Conservation (phyloP, 2,329 filamentous ascomycete species). For the Microthyrium microscopicum region DNA sequence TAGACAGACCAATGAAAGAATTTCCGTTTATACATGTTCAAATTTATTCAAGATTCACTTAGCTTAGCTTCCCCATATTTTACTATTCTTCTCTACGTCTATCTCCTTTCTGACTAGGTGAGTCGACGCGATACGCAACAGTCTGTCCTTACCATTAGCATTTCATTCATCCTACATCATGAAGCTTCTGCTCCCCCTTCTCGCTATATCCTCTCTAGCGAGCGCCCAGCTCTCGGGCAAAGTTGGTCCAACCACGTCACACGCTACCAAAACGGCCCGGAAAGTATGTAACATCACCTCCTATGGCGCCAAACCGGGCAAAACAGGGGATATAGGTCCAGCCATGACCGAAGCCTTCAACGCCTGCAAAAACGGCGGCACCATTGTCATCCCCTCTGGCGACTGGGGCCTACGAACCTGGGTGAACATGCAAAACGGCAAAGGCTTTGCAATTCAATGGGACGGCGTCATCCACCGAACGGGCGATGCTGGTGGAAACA, state of each 20-base stretch:
- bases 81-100: too few species aligned
- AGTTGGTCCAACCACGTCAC: conserved; percentile 17
- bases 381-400: conserved; percentile 32
- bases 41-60: too few species aligned
- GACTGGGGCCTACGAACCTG: conserved; percentile 34
- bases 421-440: conserved; percentile 31
- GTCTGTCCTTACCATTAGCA: too few species aligned
- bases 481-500: conserved; percentile 33
- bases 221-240: conserved; percentile 18
- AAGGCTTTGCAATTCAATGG: conserved; percentile 33
- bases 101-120: too few species aligned
- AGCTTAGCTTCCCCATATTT: too few species aligned
- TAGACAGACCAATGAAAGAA: too few species aligned
- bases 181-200: conserved; percentile 2
- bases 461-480: conserved; percentile 37
- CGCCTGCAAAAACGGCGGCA: conserved; percentile 34
- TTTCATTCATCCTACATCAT: conserved; percentile 2
- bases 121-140: too few species aligned
- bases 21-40: too few species aligned
- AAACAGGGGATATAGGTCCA: conserved; percentile 33
- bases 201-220: background rate
- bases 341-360: conserved; percentile 31
- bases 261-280: conserved; percentile 25
- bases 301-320: conserved; percentile 35
- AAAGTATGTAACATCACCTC: conserved; percentile 36